phyloP scores from a whole-genome alignment of 148 eudicot species.

The Camellia sinensis region DNA sequence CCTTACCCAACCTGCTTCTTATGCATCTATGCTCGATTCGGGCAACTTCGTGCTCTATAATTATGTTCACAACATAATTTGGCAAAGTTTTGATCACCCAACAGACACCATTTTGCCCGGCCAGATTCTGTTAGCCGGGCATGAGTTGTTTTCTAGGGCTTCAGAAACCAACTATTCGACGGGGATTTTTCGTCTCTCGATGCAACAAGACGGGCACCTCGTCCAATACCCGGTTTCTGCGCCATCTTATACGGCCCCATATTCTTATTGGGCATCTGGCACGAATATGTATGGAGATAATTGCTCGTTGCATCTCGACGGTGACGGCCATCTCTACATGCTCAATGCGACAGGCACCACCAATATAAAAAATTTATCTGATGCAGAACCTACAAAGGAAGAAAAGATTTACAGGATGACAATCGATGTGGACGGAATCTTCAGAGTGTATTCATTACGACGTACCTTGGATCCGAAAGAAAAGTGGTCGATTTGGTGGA shows the following conservation, averaged over 20 bases:
- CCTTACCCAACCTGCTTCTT: background rate
- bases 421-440: slow-evolving; percentile 35
- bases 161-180: slow-evolving; percentile 13
- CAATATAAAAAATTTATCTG: slow-evolving; percentile 12
- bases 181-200: slow-evolving; percentile 25
- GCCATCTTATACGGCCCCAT: background rate
- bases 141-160: slow-evolving; percentile 19
- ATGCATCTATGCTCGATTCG: slow-evolving; percentile 37
- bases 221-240: slow-evolving; percentile 21
- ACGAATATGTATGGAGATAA: background rate
- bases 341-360: slow-evolving; percentile 13
- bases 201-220: slow-evolving; percentile 32
- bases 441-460: slow-evolving; percentile 29
- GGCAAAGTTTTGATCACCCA: slow-evolving; percentile 40
- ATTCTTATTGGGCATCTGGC: slow-evolving; percentile 15
- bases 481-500: slow-evolving; percentile 21
- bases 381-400: background rate
- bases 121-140: slow-evolving; percentile 7
- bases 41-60: slow-evolving; percentile 41
- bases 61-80: background rate
- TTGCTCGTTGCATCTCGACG: slow-evolving; percentile 28
- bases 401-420: slow-evolving; percentile 6
- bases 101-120: slow-evolving; percentile 32
- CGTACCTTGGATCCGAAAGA: background rate
- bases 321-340: slow-evolving; percentile 27